These are phyloP conservation scores for Neophaeococcomyces aloes DNA, from an alignment of 2,329 filamentous ascomycete genomes.

Conservation along the genomic window DNA sequence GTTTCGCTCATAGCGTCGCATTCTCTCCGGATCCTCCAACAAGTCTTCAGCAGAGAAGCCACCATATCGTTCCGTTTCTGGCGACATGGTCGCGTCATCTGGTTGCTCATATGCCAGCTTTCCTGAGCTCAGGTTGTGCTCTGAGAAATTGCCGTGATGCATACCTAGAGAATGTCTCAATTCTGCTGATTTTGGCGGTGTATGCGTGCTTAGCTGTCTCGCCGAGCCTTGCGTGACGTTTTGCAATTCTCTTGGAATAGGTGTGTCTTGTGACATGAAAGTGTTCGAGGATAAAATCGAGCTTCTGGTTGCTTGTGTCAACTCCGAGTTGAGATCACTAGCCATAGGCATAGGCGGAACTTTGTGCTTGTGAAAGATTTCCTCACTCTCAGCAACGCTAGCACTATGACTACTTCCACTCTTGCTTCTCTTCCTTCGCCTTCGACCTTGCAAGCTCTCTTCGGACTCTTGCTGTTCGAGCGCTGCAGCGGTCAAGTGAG, in stretches of 20 bases:
- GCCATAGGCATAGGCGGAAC: constrained; percentile 78
- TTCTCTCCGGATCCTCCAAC: constrained; percentile 30
- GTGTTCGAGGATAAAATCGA: constrained; percentile 78
- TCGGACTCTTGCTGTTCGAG: constrained; percentile 56
- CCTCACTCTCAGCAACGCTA: constrained; percentile 46
- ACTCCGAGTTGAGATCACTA: constrained; percentile 75
- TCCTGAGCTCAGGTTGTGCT: constrained; percentile 40
- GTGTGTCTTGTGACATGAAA: constrained; percentile 55
- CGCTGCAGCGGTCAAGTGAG: constrained; percentile 51
- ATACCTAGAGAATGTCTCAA: constrained; percentile 53
- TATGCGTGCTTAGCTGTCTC: constrained; percentile 46
- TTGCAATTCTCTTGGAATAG: constrained; percentile 51
- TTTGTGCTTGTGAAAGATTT: constrained; percentile 38
- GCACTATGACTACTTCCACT: constrained; percentile 42
- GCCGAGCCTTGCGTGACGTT: constrained; percentile 53
- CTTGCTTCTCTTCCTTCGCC: constrained; percentile 37
- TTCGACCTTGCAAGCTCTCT: constrained; percentile 41
- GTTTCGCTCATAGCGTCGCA: constrained; percentile 39
- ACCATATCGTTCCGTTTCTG: constrained; percentile 27
- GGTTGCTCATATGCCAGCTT: constrained; percentile 39
- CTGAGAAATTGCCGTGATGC: constrained; percentile 51
- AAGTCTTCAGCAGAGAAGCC: constrained; percentile 15
- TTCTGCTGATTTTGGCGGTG: constrained; percentile 42
- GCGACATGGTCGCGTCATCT: constrained; percentile 29
- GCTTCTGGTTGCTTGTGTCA: constrained; percentile 54